Evolutionary conservation across 148 eudicot species (phyloP), one percentile per base, ranked within the genome.

Genomic region (Vaccinium myrtillus): DNA sequence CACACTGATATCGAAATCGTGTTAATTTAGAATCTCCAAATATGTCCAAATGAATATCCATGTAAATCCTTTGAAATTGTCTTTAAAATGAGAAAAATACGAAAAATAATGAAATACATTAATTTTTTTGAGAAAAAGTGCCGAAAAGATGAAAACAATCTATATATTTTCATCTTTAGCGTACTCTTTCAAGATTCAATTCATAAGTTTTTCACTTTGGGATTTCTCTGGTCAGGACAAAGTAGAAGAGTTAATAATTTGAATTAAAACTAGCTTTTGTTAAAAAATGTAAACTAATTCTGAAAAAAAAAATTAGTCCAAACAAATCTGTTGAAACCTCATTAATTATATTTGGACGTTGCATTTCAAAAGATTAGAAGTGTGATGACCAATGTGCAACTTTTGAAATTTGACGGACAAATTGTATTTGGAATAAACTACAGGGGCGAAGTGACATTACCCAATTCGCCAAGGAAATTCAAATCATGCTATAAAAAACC

Each of bases 401-500:
- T 13, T 11, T 13, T 27, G 43, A 69, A 69, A 69, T 69, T 5
- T 30, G 1, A 18, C 3, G 25, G 43, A 27, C 74, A 30, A 69
- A 69, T 5, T 27, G 74, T 69, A 27, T 1, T 69, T 0, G 27
- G 43, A 13, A 30, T 69, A 69, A 63, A 12, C 14, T 69, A 5
- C 12, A 65, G 74, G 74, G 74, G 4, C 18, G 39, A 69, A 30
- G 74, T 69, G 74, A 30, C 36, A 67, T 69, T 69, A 12, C 39
- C 6, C 74, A 69, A 27, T 14, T 13, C 74, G 74, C 74, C 43
- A 16, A 6, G 1, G 2, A 4, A 70, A 65, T 83, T 86, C 81
- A 83, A 87, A 67, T 83, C 36, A 76, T 69, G n/a, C n/a, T n/a
- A 32, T 3, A 48, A 78, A 61, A 70, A 69, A 1, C 82, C 79